Conservation (phyloP, 2,329 filamentous ascomycete genomes). For the Pyrenochaeta sp. region DNA sequence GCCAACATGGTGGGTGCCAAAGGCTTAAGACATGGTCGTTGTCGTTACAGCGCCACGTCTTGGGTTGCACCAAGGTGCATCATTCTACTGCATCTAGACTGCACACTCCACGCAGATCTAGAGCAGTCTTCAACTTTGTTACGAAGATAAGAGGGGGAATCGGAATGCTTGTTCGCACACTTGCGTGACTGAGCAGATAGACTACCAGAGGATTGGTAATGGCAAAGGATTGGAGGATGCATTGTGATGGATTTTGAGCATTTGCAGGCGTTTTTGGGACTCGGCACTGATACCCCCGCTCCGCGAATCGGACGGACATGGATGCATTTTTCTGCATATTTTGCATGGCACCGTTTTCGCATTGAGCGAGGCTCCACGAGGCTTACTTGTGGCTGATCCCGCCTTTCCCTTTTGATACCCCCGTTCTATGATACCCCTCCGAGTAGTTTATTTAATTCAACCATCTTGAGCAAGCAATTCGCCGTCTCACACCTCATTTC, state of each 20-base stretch:
- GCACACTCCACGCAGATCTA: slow-evolving; percentile 8
- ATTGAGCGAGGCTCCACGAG: slow-evolving; percentile 32
- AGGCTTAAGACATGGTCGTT: slow-evolving; percentile 1
- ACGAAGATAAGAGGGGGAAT: slow-evolving; percentile 3
- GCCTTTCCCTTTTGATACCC: slow-evolving; percentile 44
- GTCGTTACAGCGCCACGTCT: slow-evolving; percentile 6
- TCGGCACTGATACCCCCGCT: slow-evolving; percentile 33
- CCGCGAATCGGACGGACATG: slow-evolving; percentile 27
- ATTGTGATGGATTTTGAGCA: slow-evolving; percentile 21
- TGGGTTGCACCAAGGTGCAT: not conserved
- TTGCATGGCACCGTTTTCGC: slow-evolving; percentile 30
- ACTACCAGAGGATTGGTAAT: slow-evolving; percentile 1
- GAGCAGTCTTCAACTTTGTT: no score
- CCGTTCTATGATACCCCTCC: slow-evolving; percentile 32
- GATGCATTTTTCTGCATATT: slow-evolving; percentile 22
- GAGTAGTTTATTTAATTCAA: slow-evolving; percentile 8
- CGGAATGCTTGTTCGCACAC: not conserved
- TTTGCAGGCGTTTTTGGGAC: slow-evolving; percentile 22
- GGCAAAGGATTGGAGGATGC: slow-evolving; percentile 20
- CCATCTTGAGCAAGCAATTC: no score
- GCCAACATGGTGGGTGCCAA: slow-evolving; percentile 1
- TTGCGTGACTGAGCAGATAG: not conserved
- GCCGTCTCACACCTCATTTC: no score
- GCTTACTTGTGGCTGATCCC: slow-evolving; percentile 34
- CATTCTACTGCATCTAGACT: slow-evolving; percentile 7